A percentile compares a stretch with the other conserved stretches of the same genome.
Evolutionary conservation across 805 yeast species (phyloP).

Genomic region (Wickerhamiella sorbophila): DNA sequence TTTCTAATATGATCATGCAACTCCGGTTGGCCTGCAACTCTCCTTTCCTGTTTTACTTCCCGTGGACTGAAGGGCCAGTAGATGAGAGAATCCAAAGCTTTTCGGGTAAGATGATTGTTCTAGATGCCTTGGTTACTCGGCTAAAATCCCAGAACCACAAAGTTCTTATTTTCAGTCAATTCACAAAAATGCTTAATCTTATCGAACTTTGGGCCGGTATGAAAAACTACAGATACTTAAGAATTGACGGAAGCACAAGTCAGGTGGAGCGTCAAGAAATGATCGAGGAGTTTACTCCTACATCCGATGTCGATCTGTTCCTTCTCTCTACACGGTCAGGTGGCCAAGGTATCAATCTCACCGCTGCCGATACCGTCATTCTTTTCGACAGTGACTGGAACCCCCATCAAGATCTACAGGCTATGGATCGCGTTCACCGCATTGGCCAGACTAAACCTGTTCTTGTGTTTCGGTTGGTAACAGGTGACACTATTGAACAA

Average conservation of each 20-base stretch:
- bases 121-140: conserved; percentile 45
- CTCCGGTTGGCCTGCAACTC: conserved; percentile 73
- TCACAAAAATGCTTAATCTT: conserved; percentile 68
- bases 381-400: conserved; percentile 93
- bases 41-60: conserved; percentile 71
- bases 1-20: conserved; percentile 69
- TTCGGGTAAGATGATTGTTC: conserved; percentile 60
- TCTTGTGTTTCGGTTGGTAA: conserved; percentile 60
- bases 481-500: conserved; percentile 72
- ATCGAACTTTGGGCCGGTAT: conserved; percentile 57
- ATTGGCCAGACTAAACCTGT: conserved; percentile 85
- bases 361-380: conserved; percentile 80
- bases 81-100: conserved; percentile 33
- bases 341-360: conserved; percentile 79
- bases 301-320: conserved; percentile 35
- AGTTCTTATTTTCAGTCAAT: conserved; percentile 74
- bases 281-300: conserved; percentile 38
- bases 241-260: conserved; percentile 64
- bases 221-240: conserved; percentile 33
- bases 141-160: conserved; percentile 45
- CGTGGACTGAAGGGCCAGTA: conserved; percentile 41
- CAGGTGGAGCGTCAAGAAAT: conserved; percentile 53
- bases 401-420: conserved; percentile 92
- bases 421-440: conserved; percentile 89
- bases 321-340: conserved; percentile 86